phyloP scores from a whole-genome alignment of 257 asterid genomes.

The Marsdenia floribunda region DNA sequence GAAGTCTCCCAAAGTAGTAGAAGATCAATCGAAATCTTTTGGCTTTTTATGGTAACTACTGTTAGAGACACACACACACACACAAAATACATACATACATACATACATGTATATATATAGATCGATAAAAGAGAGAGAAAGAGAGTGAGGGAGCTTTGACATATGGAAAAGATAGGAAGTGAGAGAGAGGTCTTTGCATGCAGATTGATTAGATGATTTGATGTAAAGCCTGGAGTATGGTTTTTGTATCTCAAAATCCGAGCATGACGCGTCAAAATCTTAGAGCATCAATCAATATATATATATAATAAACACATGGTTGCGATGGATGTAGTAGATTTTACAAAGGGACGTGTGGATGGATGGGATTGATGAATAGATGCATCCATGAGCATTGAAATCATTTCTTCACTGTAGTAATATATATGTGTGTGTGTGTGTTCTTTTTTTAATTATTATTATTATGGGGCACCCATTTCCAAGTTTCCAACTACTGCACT shows the following conservation, averaged over 20 bases:
- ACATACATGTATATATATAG: too few relatives aligned
- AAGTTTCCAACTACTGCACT: slow-evolving; percentile 7
- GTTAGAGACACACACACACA: slow-evolving; percentile 5
- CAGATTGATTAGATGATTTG: slow-evolving; percentile 53
- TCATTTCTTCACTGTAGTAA: not conserved
- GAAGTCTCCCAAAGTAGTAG: slow-evolving; percentile 18
- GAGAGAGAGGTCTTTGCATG: slow-evolving; percentile 10
- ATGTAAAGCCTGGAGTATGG: slow-evolving; percentile 43
- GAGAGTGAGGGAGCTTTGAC: slow-evolving; percentile 11
- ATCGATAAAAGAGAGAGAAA: too few relatives aligned
- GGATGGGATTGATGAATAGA: slow-evolving; percentile 55
- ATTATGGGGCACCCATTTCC: not conserved
- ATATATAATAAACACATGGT: slow-evolving; percentile 8
- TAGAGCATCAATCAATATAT: slow-evolving; percentile 23
- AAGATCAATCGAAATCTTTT: slow-evolving; percentile 29
- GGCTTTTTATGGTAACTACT: slow-evolving; percentile 36
- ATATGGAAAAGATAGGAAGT: slow-evolving; percentile 12
- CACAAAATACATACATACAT: too few relatives aligned
- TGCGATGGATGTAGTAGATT: slow-evolving; percentile 25
- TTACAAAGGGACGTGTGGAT: slow-evolving; percentile 14
- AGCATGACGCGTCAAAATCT: slow-evolving; percentile 45
- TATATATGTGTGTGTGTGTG: not conserved
- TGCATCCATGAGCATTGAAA: slow-evolving; percentile 41
- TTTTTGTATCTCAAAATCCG: slow-evolving; percentile 37
- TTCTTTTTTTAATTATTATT: too few relatives aligned